These are phyloP conservation scores for Hemisphaericaspora lyxosophila DNA, from an alignment of 1,139 yeast genomes.

Conservation along the genomic window DNA sequence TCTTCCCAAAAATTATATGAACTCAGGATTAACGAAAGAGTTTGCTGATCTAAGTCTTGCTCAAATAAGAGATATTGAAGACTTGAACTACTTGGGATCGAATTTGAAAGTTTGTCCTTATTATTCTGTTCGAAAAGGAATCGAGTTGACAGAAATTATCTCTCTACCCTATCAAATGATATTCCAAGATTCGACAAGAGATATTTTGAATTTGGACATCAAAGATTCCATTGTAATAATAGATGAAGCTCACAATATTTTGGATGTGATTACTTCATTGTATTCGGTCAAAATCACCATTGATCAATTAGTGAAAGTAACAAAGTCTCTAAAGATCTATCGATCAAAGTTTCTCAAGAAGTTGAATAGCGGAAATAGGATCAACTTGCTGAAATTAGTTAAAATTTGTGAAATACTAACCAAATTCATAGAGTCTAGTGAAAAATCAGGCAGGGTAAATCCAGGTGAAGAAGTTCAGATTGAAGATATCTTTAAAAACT, in stretches of 20 bases:
- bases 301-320: slow-evolving; percentile 45
- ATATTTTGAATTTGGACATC: slow-evolving; percentile 57
- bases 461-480: slow-evolving; percentile 58
- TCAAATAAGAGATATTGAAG: slow-evolving; percentile 79
- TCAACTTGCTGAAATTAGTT: slow-evolving; percentile 63
- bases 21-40: slow-evolving; percentile 34
- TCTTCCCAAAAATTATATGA: slow-evolving; percentile 37
- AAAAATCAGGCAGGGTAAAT: slow-evolving; percentile 25
- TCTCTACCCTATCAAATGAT: slow-evolving; percentile 86
- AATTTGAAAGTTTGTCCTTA: slow-evolving; percentile 72
- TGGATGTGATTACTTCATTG: slow-evolving; percentile 73
- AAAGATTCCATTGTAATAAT: slow-evolving; percentile 70
- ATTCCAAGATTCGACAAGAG: slow-evolving; percentile 63
- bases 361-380: slow-evolving; percentile 72
- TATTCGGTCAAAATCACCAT: slow-evolving; percentile 61
- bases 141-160: slow-evolving; percentile 65
- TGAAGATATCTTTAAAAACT: slow-evolving; percentile 53
- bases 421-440: slow-evolving; percentile 36
- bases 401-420: slow-evolving; percentile 56
- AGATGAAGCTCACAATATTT: slow-evolving; percentile 90
- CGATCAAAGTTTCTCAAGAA: slow-evolving; percentile 57
- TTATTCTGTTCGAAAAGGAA: slow-evolving; percentile 63
- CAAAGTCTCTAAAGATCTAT: slow-evolving; percentile 54
- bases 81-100: slow-evolving; percentile 61
- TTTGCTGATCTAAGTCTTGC: slow-evolving; percentile 65